Evolutionary conservation across 2,329 filamentous ascomycete genomes (phyloP).

Genomic region (Paramyrothecium sp.): DNA sequence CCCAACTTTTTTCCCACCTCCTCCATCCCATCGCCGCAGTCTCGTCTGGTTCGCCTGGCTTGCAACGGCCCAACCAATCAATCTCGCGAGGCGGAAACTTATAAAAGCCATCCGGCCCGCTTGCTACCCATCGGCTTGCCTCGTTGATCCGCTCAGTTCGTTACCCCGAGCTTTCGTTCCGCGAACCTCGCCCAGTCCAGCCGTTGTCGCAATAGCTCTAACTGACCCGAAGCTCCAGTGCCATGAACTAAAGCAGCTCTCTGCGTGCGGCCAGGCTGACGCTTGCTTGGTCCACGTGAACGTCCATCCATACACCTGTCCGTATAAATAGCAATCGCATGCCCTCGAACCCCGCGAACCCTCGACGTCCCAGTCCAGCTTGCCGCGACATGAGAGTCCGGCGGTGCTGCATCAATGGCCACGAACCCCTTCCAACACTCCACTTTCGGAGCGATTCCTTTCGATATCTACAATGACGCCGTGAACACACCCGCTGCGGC

Average conservation of each 20-base stretch:
- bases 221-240: background rate
- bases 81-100: too few species aligned
- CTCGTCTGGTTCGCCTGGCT: too few species aligned
- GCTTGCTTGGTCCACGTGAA: conserved; percentile 2
- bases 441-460: conserved; percentile 43
- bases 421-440: conserved; percentile 46
- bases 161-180: background rate
- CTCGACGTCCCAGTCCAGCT: conserved; percentile 1
- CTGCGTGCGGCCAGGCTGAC: background rate
- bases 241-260: background rate
- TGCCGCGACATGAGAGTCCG: conserved; percentile 24
- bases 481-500: conserved; percentile 20
- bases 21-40: too few species aligned
- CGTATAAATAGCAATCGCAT: background rate
- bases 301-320: background rate
- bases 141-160: background rate
- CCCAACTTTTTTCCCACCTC: background rate
- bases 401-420: conserved; percentile 44
- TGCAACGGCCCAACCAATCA: too few species aligned
- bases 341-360: conserved; percentile 2
- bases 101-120: too few species aligned
- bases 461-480: conserved; percentile 56
- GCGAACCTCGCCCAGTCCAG: background rate
- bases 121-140: too few species aligned
- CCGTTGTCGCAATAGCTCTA: background rate